These are phyloP conservation scores for Oidium heveae DNA, from an alignment of 2,329 filamentous ascomycete species.

Conservation along the genomic window DNA sequence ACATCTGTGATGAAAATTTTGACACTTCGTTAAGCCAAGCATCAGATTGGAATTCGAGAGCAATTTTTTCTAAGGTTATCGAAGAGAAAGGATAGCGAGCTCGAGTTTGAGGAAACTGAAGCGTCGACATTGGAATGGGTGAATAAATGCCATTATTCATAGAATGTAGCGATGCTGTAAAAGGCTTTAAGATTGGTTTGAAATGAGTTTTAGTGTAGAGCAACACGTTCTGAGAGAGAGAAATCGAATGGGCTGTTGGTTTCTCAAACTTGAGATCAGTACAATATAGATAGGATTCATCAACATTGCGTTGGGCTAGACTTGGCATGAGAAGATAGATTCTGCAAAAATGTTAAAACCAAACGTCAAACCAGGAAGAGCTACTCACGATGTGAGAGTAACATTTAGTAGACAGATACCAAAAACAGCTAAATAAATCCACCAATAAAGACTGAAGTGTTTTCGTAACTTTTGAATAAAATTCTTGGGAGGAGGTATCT, in stretches of 20 bases:
- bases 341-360: neutral
- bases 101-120: constrained; percentile 13
- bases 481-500: neutral
- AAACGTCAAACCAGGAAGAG: neutral
- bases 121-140: constrained; percentile 8
- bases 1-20: constrained; percentile 22
- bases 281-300: constrained; percentile 24
- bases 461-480: constrained; percentile 9
- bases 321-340: constrained; percentile 1
- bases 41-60: constrained; percentile 18
- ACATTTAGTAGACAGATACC: constrained; percentile 25
- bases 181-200: constrained; percentile 27
- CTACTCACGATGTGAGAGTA: constrained; percentile 27
- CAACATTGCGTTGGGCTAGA: constrained; percentile 30
- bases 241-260: constrained; percentile 22
- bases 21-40: constrained; percentile 20
- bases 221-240: constrained; percentile 21
- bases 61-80: constrained; percentile 19
- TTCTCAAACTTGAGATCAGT: constrained; percentile 23
- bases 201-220: constrained; percentile 23
- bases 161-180: constrained; percentile 25
- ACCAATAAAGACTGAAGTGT: constrained; percentile 22
- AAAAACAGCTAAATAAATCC: constrained; percentile 25
- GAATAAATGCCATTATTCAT: constrained; percentile 14
- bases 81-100: constrained; percentile 12